Conservation (phyloP, 345 rosid genomes). For the Gossypium anomalum region DNA sequence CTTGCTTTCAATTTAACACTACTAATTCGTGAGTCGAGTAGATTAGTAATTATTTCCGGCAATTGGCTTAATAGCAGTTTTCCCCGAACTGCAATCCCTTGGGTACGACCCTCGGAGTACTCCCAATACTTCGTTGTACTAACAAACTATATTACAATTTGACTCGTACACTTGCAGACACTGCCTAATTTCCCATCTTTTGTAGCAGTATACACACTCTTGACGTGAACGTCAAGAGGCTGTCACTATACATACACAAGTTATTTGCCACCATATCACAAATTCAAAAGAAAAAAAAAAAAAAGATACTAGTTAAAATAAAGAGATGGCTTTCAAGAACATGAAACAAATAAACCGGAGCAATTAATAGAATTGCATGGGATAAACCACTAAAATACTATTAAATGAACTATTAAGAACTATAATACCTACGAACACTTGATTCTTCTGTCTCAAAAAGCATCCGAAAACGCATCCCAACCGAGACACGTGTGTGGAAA, state of each 20-base stretch:
- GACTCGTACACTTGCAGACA: too few species aligned
- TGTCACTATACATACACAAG: not conserved
- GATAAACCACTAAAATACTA: not conserved
- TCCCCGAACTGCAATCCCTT: too few species aligned
- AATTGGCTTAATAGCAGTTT: too few species aligned
- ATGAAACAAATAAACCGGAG: constrained; percentile 3
- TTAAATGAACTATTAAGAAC: not conserved
- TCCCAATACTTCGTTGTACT: too few species aligned
- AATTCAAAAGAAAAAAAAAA: not conserved
- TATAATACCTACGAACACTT: constrained; percentile 55
- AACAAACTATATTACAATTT: too few species aligned
- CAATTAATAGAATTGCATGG: not conserved
- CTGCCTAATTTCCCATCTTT: too few species aligned
- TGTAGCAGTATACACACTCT: too few species aligned
- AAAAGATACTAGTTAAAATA: not conserved
- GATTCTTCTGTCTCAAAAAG: constrained; percentile 74
- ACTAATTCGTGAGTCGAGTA: too few species aligned
- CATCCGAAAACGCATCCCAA: constrained; percentile 74
- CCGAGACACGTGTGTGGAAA: not conserved
- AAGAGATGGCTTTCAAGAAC: not conserved
- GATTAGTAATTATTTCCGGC: too few species aligned
- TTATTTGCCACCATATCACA: not conserved
- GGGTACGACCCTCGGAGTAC: too few species aligned
- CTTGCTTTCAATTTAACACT: too few species aligned
- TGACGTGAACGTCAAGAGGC: too few species aligned